Evolutionary conservation across 768 basidiomycete species (phyloP).

Genomic region (Lentinula edodes): DNA sequence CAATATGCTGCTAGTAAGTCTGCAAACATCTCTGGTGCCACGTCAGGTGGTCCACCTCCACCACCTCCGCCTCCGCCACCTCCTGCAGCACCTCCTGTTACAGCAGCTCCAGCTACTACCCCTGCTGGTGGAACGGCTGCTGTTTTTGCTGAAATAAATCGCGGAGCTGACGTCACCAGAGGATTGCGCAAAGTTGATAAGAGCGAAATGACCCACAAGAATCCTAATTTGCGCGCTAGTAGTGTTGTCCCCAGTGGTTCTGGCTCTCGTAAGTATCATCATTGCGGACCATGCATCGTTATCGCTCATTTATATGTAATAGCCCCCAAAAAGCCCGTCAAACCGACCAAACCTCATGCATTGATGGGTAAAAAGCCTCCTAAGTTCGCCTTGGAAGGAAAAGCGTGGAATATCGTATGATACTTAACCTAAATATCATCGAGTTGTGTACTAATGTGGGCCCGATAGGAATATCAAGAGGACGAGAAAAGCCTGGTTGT

Average conservation of each 20-base stretch:
- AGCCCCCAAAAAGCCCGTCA: constrained; percentile 61
- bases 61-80: constrained; percentile 55
- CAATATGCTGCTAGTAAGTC: constrained; percentile 34
- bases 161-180: constrained; percentile 86
- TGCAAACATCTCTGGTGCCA: constrained; percentile 18
- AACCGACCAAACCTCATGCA: constrained; percentile 80
- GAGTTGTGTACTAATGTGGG: background rate
- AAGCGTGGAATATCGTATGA: constrained; percentile 88
- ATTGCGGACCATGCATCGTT: too few relatives aligned
- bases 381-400: constrained; percentile 86
- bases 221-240: constrained; percentile 79
- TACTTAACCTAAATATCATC: background rate
- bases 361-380: constrained; percentile 87
- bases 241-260: constrained; percentile 36
- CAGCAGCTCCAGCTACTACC: constrained; percentile 30
- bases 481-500: constrained; percentile 68
- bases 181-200: constrained; percentile 90
- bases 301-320: background rate
- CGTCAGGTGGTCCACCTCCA: constrained; percentile 37
- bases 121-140: constrained; percentile 57
- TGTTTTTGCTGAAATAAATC: constrained; percentile 88
- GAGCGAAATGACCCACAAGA: constrained; percentile 99
- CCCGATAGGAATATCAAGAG: constrained; percentile 83
- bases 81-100: constrained; percentile 35
- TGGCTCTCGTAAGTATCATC: constrained; percentile 18